Percentiles rank a stretch among this genome's conserved stretches.
Evolutionary conservation across 2,329 filamentous ascomycete genomes (phyloP).

Genomic region (Cryphonectria radicalis): DNA sequence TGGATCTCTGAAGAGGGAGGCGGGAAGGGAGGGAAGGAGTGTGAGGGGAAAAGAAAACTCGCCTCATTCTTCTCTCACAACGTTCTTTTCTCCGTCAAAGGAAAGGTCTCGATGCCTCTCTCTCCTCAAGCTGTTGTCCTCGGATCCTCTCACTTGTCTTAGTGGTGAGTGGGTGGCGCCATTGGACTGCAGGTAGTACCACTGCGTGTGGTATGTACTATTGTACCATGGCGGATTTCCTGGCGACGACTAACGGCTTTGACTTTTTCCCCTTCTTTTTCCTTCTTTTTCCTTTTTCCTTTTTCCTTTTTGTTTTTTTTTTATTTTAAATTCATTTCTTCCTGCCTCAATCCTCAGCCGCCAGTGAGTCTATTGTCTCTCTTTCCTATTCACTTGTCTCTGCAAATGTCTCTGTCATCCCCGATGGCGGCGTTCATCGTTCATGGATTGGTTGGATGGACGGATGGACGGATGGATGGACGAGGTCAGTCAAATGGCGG

Average conservation of each 20-base stretch:
- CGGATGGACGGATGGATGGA: background rate
- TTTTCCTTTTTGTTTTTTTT: too few relatives aligned
- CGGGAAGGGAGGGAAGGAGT: background rate
- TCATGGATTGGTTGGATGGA: background rate
- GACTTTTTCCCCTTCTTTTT: too few relatives aligned
- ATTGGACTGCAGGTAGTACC: background rate
- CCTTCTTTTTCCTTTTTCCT: too few relatives aligned
- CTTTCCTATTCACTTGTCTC: background rate
- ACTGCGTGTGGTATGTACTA: slow-evolving; percentile 13
- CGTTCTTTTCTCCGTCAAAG: background rate
- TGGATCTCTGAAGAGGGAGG: background rate
- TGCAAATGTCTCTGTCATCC: background rate
- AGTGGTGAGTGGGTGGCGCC: background rate
- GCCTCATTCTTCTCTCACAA: background rate
- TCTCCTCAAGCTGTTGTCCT: background rate
- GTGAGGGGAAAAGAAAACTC: background rate
- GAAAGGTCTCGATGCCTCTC: slow-evolving; percentile 2
- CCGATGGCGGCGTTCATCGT: background rate
- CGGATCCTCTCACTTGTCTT: slow-evolving; percentile 3
- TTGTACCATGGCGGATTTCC: background rate
- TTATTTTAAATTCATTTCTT: too few relatives aligned
- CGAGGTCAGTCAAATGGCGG: background rate
- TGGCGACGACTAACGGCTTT: too few relatives aligned
- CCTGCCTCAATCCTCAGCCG: background rate
- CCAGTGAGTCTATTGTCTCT: background rate